Evolutionary conservation across 1,284 basidiomycete species (phyloP), one percentile per base, ranked within the genome.

Genomic region (Sporisorium reilianum): DNA sequence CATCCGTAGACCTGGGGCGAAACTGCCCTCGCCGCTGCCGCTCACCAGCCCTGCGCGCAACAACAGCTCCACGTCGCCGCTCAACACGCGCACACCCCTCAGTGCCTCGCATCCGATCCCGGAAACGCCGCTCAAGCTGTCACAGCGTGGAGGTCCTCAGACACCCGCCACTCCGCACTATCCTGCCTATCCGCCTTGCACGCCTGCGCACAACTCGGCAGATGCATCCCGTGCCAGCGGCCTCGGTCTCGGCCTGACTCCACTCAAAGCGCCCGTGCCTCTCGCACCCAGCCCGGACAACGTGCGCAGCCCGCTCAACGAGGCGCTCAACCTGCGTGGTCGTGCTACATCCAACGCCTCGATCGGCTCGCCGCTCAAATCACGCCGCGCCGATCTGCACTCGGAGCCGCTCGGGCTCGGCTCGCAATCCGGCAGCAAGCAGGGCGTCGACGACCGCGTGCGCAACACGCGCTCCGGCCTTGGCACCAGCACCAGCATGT

Each of bases 81-180:
- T 49, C 52, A 68, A 57, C 41, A 70, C 79, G 0, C 64, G 74
- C 22, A 80, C 79, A 10, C 79, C 79, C 7, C 68, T 80, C 30
- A 78, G 75, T 61, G 79, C 79, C 5, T 74, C 78, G 3, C 73
- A 78, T 36, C 72, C 79, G 5, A 72, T 71, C 20, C 79, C 79
- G 1, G 78, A 79, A 52, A 80, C 79, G 8, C 79, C 79, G 5
- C 64, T 80, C 38, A 80, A 80, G 64, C 70, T 69, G 12, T 73
- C 70, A 20, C 70, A 74, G 26, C 62, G 70, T 18, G 62, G 64
- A 25, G 73, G 68, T 9, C 73, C 73, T 12, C 68, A 72, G 25
- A 76, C 73, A 11, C 73, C 73, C 18, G 64, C 73, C 8, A 76
- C 73, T 3, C 73, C 73, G 2, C 72, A 70, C 28, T 66, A 66